Base-by-base conservation (phyloP, 495 filamentous ascomycete species). In the Podospora appendiculata region DNA sequence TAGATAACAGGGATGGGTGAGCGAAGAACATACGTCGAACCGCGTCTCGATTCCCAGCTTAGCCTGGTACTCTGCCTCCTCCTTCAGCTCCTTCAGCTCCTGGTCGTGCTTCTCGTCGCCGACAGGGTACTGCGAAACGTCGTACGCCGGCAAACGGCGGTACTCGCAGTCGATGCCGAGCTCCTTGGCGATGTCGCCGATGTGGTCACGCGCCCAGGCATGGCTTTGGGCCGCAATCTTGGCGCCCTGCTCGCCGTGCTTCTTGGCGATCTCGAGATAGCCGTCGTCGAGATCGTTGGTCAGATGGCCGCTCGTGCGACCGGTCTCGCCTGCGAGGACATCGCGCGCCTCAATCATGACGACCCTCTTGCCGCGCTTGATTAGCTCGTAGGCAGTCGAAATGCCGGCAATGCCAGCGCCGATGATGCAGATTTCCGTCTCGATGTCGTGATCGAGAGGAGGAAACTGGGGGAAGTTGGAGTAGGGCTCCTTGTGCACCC, bases 151-250 rank as follows among this genome's bases (percentile, higher is more conserved):
- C 16, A 83, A 42, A 19, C 54, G 48, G 1, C 80, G 68, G 54
- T 77, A 83, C 59, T 81, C 78, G 57, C 80, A 82, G 6, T 81
- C 77, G 19, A 83, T 71, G 7, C 68, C 66, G 32, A 82, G 62
- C 50, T 69, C 51, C 41, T 65, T 60, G 0, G 68, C 58, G 6
- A 82, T 71, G 45, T 79, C 68, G 0, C 72, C 77, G 1, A 83
- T 66, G 3, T 69, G 66, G 12, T 77, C 66, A 4, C 79, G 50
- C 0, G 78, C 80, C 69, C 75, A 84, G 16, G 68, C 62, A 51
- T 83, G 78, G 42, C 74, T 76, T 13, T 81, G 77, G 0, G 76
- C 78, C 0, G 78, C 79, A 6, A 66, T 51, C 54, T 61, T 67
- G 0, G 79, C 77, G 8, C 77, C 76, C 0, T 64, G 41, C 13